Conservation (phyloP, 441 rosid genomes). For the Euphorbia schlechtendalii region DNA sequence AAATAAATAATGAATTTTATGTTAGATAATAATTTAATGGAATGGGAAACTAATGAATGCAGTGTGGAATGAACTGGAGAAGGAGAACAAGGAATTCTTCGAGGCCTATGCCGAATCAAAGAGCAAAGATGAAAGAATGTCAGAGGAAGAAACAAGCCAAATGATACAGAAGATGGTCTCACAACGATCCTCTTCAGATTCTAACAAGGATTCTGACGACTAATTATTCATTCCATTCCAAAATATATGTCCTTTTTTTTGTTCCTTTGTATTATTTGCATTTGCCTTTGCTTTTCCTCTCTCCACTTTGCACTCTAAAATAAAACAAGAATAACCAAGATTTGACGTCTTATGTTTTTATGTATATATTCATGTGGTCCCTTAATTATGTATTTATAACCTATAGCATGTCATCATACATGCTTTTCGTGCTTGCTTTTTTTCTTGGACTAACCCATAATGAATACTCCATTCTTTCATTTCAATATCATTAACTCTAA, state of each 20-base stretch:
- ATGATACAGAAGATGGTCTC: constrained; percentile 72
- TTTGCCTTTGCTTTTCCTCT: too few relatives aligned
- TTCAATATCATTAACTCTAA: too few relatives aligned
- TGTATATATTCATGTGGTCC: neutral
- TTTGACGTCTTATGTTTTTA: too few relatives aligned
- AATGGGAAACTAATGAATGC: too few relatives aligned
- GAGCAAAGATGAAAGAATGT: constrained; percentile 57
- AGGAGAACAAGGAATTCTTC: constrained; percentile 88
- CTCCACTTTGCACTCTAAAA: too few relatives aligned
- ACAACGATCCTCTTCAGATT: constrained; percentile 39
- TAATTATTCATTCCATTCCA: neutral
- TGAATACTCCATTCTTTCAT: too few relatives aligned
- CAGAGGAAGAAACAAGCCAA: constrained; percentile 73
- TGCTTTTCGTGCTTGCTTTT: too few relatives aligned
- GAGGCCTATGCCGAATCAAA: constrained; percentile 57
- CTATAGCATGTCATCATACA: too few relatives aligned
- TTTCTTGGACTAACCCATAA: too few relatives aligned
- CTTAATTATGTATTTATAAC: neutral
- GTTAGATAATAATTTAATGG: too few relatives aligned
- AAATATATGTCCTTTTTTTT: neutral
- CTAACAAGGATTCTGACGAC: constrained; percentile 9
- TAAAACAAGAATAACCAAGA: too few relatives aligned
- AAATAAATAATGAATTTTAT: too few relatives aligned
- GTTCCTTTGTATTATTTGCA: neutral
- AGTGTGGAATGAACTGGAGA: constrained; percentile 93